These are phyloP conservation scores for Oryza meridionalis DNA, from an alignment of 176 grass and related monocot genomes.

Conservation along the genomic window DNA sequence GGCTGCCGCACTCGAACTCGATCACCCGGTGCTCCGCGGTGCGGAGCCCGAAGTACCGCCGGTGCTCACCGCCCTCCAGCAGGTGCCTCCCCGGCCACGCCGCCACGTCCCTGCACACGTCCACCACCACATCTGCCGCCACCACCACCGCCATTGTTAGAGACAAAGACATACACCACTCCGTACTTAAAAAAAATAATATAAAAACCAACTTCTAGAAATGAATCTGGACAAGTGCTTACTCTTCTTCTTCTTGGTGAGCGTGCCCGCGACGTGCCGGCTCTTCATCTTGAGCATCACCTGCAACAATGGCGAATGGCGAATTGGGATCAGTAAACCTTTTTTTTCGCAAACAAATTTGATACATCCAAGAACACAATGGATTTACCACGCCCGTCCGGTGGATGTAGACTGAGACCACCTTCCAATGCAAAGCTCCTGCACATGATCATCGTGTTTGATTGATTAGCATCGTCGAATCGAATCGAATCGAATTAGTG, in stretches of 20 bases:
- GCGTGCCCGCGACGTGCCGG: slow-evolving; percentile 72
- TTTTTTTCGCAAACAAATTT: background rate
- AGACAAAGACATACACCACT: no score
- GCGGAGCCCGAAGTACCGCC: slow-evolving; percentile 85
- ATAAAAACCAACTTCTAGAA: no score
- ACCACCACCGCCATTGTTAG: background rate
- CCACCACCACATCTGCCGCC: slow-evolving; percentile 65
- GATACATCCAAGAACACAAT: background rate
- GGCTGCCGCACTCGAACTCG: slow-evolving; percentile 84
- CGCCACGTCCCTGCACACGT: slow-evolving; percentile 82
- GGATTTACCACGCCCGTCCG: slow-evolving; percentile 54
- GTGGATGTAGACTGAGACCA: slow-evolving; percentile 83
- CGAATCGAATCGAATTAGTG: no score
- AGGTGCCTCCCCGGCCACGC: slow-evolving; percentile 92
- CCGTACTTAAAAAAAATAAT: no score
- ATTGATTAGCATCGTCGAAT: background rate
- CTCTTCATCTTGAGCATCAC: slow-evolving; percentile 99
- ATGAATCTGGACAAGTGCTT: background rate
- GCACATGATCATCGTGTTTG: background rate
- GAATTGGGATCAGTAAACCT: background rate
- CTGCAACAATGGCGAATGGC: slow-evolving; percentile 13
- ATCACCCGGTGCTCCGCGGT: slow-evolving; percentile 88
- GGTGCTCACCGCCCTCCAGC: slow-evolving; percentile 73
- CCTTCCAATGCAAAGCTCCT: slow-evolving; percentile 94
- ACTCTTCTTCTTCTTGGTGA: slow-evolving; percentile 99